These are phyloP conservation scores for Nicotiana knightiana DNA, from an alignment of 257 asterid species.

Conservation along the genomic window DNA sequence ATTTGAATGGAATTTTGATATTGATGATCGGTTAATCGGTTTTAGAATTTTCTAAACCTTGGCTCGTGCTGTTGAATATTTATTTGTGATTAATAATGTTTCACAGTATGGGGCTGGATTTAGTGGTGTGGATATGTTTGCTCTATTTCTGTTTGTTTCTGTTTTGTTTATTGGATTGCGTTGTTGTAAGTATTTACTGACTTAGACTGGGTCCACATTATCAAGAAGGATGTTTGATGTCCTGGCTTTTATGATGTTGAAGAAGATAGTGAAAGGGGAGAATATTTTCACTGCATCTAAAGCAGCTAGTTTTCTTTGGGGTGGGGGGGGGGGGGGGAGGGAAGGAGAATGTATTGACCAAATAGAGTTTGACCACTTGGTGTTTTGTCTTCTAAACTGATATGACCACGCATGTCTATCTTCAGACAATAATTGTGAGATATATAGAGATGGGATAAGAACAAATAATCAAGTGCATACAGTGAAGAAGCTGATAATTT, in stretches of 20 bases:
- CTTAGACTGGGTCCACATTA: constrained; percentile 40
- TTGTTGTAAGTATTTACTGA: constrained; percentile 21
- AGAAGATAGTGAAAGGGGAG: constrained; percentile 9
- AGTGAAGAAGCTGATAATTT: not conserved
- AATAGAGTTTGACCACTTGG: constrained; percentile 15
- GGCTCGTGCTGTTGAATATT: not conserved
- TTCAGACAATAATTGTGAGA: constrained; percentile 39
- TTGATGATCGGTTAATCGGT: not conserved
- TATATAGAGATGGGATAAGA: constrained; percentile 21
- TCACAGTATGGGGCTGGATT: constrained; percentile 34
- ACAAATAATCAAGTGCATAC: constrained; percentile 12
- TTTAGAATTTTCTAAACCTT: not conserved
- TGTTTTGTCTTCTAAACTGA: constrained; percentile 33
- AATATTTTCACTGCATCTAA: constrained; percentile 16
- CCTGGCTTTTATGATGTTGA: constrained; percentile 17
- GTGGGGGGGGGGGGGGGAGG: not conserved
- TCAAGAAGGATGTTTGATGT: constrained; percentile 27
- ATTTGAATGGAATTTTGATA: not conserved
- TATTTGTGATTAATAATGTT: constrained; percentile 4
- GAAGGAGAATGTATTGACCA: constrained; percentile 12
- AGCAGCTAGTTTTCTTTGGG: not conserved
- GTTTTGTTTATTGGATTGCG: constrained; percentile 24
- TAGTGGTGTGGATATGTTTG: constrained; percentile 27
- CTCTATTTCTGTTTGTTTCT: constrained; percentile 25
- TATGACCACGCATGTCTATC: constrained; percentile 45